Evolutionary conservation across 768 basidiomycete species (phyloP).

Genomic region (Thelephora ganbajun): DNA sequence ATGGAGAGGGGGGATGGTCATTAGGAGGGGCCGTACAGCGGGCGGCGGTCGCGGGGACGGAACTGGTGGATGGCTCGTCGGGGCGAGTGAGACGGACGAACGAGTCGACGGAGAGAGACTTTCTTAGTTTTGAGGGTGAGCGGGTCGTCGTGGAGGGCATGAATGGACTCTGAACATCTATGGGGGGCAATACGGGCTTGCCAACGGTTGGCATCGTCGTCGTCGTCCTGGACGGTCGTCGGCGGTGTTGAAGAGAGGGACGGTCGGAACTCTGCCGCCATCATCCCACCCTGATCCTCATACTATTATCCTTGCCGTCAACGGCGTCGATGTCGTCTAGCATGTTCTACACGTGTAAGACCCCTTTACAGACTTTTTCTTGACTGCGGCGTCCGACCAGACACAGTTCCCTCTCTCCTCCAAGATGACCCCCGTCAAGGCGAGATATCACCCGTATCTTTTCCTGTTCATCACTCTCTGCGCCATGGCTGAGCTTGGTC

Average conservation of each 20-base stretch:
- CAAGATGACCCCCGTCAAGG: conserved; percentile 5
- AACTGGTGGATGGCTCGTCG: neutral
- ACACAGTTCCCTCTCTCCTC: neutral
- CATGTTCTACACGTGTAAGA: neutral
- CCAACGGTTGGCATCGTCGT: neutral
- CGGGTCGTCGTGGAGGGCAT: neutral
- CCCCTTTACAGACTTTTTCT: neutral
- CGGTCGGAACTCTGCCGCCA: conserved; percentile 8
- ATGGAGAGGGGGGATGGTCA: conserved; percentile 16
- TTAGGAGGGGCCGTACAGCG: conserved; percentile 20
- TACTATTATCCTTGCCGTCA: no score
- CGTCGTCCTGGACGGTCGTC: conserved; percentile 10
- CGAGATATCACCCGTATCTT: conserved; percentile 18
- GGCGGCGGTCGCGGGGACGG: neutral
- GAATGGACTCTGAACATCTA: conserved; percentile 10
- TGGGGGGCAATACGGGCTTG: conserved; percentile 31
- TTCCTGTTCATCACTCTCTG: conserved; percentile 46
- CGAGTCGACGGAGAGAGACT: conserved; percentile 70
- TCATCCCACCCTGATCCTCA: no score
- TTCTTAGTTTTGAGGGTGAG: conserved; percentile 34
- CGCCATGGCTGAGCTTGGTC: conserved; percentile 59
- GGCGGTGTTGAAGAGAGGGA: conserved; percentile 11
- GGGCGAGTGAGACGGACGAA: conserved; percentile 26
- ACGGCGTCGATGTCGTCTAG: neutral
- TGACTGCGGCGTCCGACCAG: neutral